A percentile compares a stretch with the other conserved stretches of the same genome.
Conservation (phyloP, 129 eudicot genomes). For the Daucus carota region DH1_v3.0 NC_030383.2:63816501-63817000, state of each 20-base stretch:
- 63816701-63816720: not conserved
- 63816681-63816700: too few species aligned
- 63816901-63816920: slow-evolving; percentile 88
- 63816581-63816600: slow-evolving; percentile 89
- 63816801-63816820: slow-evolving; percentile 60
- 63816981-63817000: slow-evolving; percentile 61
- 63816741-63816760: too few species aligned
- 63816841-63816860: slow-evolving; percentile 83
- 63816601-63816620: slow-evolving; percentile 18
- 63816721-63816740: too few species aligned
- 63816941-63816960: slow-evolving; percentile 64
- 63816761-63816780: slow-evolving; percentile 7
- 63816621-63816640: not conserved
- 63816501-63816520: slow-evolving; percentile 80
- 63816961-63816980: slow-evolving; percentile 54
- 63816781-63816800: slow-evolving; percentile 68
- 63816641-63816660: not conserved
- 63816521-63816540: slow-evolving; percentile 75
- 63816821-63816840: slow-evolving; percentile 75
- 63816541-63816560: slow-evolving; percentile 74
- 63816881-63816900: slow-evolving; percentile 97
- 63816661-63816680: too few species aligned
- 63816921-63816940: slow-evolving; percentile 88
- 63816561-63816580: slow-evolving; percentile 89
- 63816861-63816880: slow-evolving; percentile 92